Conservation (phyloP, 306 rosid species). For the Crotalaria pallida region DNA sequence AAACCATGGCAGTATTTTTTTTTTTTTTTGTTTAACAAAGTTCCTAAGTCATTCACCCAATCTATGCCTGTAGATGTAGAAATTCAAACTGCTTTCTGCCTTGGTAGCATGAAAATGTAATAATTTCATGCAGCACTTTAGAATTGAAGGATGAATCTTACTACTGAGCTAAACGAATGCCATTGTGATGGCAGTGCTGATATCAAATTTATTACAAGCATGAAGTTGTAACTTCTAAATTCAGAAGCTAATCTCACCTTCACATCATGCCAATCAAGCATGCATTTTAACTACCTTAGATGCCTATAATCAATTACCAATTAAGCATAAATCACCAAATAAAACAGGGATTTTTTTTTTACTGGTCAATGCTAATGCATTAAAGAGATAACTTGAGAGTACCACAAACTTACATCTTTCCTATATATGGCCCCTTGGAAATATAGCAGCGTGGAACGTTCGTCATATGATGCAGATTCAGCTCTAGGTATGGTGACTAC, state of each 20-base stretch:
- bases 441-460: conserved; percentile 67
- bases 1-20: background rate
- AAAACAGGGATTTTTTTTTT: background rate
- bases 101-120: conserved; percentile 8
- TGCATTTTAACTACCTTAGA: background rate
- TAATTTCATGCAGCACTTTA: background rate
- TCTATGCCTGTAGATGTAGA: background rate
- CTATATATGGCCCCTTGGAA: conserved; percentile 93
- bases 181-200: background rate
- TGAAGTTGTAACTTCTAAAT: background rate
- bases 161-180: no score
- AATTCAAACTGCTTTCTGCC: background rate
- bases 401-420: conserved; percentile 73
- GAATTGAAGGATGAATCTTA: background rate
- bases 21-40: background rate
- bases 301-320: conserved; percentile 11
- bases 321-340: background rate
- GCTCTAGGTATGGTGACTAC: conserved; percentile 46
- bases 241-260: conserved; percentile 6
- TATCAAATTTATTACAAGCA: background rate
- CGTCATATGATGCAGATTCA: conserved; percentile 56
- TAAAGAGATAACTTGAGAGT: conserved; percentile 15
- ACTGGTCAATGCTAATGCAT: background rate
- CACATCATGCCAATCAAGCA: background rate
- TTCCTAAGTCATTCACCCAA: background rate